phyloP scores from a whole-genome alignment of 78 protist species.

The Dictyostelium brefeldianum region DNA sequence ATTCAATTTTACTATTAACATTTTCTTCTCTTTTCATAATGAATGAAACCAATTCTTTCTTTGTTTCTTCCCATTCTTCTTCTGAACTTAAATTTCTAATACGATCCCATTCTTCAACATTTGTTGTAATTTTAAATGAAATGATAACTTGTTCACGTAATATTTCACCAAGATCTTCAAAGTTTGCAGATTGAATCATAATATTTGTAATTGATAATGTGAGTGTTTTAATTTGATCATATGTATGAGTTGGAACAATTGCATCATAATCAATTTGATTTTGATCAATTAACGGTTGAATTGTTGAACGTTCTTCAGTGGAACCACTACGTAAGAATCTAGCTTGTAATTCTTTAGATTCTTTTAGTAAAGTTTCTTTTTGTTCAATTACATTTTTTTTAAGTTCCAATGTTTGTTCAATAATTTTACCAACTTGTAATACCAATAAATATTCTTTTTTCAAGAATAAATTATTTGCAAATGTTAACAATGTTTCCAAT shows the following conservation, averaged over 20 bases:
- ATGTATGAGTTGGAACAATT: conserved; percentile 39
- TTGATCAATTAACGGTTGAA: conserved; percentile 34
- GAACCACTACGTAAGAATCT: background rate
- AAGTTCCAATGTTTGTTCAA: conserved; percentile 29
- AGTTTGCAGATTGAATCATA: conserved; percentile 64
- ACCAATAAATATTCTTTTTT: conserved; percentile 59
- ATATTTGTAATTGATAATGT: conserved; percentile 42
- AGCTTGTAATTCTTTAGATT: conserved; percentile 21
- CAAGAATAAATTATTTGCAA: conserved; percentile 17
- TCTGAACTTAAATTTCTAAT: conserved; percentile 65
- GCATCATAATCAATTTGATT: background rate
- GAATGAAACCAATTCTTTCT: conserved; percentile 71
- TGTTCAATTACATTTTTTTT: conserved; percentile 23
- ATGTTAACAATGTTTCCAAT: conserved; percentile 14
- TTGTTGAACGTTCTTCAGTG: background rate
- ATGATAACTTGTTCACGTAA: conserved; percentile 72
- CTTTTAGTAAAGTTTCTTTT: conserved; percentile 39
- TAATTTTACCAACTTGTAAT: conserved; percentile 45
- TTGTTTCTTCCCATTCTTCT: conserved; percentile 78
- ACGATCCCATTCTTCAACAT: conserved; percentile 76
- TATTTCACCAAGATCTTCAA: conserved; percentile 76
- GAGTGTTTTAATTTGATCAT: conserved; percentile 30
- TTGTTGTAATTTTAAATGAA: conserved; percentile 66
- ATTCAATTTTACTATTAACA: conserved; percentile 65
- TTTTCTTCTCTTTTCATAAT: conserved; percentile 75